Percentiles rank a stretch among this genome's conserved stretches.
Evolutionary conservation across 441 rosid species (phyloP).

Genomic region (Adansonia rubrostipa): DNA sequence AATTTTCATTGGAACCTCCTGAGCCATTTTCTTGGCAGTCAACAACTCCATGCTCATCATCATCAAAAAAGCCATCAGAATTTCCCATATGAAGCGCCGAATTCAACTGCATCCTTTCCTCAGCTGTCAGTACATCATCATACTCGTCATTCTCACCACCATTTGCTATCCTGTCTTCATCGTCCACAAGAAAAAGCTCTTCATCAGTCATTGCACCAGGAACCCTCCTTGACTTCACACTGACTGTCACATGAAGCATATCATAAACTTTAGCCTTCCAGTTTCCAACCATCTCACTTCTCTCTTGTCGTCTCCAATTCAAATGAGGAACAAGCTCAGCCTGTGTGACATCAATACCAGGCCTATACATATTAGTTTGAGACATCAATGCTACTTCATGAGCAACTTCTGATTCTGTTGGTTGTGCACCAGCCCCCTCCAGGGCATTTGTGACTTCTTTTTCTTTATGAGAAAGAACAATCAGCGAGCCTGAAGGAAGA

Average conservation of each 20-base stretch:
- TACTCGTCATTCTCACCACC: constrained; percentile 70
- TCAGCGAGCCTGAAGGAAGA: constrained; percentile 78
- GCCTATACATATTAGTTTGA: constrained; percentile 97
- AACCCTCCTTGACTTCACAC: constrained; percentile 96
- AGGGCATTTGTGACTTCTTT: constrained; percentile 94
- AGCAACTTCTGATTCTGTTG: constrained; percentile 94
- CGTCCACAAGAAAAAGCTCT: constrained; percentile 86
- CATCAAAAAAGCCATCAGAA: constrained; percentile 66
- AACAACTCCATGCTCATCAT: constrained; percentile 62
- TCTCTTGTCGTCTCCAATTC: constrained; percentile 98
- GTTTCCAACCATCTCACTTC: constrained; percentile 86
- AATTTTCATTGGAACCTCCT: constrained; percentile 55
- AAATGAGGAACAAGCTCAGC: constrained; percentile 90
- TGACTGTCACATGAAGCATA: constrained; percentile 98
- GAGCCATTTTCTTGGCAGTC: constrained; percentile 65
- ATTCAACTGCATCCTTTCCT: constrained; percentile 83
- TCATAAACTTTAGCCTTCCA: constrained; percentile 98
- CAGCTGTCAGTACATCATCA: constrained; percentile 84
- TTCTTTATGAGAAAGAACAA: constrained; percentile 96
- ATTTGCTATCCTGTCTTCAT: constrained; percentile 65
- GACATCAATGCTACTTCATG: constrained; percentile 97
- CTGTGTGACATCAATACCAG: constrained; percentile 98
- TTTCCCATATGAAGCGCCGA: constrained; percentile 75
- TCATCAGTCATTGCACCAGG: constrained; percentile 99
- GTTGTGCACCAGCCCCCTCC: constrained; percentile 97